Evolutionary conservation across 192 early-diverging fungal species (phyloP).

Genomic region (Paraglomus brasilianum): DNA sequence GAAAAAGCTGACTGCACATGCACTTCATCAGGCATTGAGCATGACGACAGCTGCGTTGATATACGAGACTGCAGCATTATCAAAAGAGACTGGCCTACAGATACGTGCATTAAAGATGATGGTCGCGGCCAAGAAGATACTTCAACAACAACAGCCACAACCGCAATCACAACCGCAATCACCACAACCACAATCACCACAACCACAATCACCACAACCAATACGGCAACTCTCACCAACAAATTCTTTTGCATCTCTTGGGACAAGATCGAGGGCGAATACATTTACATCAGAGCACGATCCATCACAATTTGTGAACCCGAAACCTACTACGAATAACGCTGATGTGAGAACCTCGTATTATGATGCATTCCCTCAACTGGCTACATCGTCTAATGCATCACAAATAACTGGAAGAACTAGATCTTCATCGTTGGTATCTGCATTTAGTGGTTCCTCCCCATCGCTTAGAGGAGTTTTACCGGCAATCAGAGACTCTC

Average conservation of each 20-base stretch:
- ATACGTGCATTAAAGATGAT: conserved; percentile 53
- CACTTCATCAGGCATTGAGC: conserved; percentile 62
- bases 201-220: too few species aligned
- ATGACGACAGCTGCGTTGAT: conserved; percentile 63
- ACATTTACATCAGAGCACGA: background rate
- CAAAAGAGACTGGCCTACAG: conserved; percentile 67
- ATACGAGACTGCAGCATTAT: conserved; percentile 64
- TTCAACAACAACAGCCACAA: conserved; percentile 51
- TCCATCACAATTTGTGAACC: background rate
- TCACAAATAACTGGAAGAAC: background rate
- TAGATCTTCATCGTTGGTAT: conserved; percentile 17
- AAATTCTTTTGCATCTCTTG: too few species aligned
- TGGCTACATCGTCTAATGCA: background rate
- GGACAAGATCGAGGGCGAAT: background rate
- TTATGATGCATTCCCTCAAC: conserved; percentile 12
- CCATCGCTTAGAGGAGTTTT: conserved; percentile 1
- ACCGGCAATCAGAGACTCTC: conserved; percentile 21
- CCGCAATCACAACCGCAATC: too few species aligned
- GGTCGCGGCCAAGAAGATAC: conserved; percentile 55
- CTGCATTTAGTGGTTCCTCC: background rate
- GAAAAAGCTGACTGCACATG: conserved; percentile 51
- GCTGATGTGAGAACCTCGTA: conserved; percentile 13
- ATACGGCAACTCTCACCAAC: conserved; percentile 2
- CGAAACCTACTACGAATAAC: background rate
- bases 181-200: too few species aligned